Evolutionary conservation across 2,329 filamentous ascomycete species (phyloP).

Genomic region (Nothophaeocryptopus gaeumannii): DNA sequence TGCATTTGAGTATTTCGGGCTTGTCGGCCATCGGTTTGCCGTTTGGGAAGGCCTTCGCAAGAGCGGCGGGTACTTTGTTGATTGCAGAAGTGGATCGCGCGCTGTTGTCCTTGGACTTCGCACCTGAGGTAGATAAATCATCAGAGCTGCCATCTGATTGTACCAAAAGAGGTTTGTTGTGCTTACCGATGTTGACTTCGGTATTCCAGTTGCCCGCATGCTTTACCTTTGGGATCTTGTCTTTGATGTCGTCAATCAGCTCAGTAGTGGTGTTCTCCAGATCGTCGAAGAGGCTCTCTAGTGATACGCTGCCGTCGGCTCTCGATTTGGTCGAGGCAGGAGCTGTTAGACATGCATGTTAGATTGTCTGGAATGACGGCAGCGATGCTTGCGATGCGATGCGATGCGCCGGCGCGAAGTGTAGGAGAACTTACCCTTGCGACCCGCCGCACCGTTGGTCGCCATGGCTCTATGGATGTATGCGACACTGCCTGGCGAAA

Average conservation of each 20-base stretch:
- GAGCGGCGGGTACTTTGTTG: conserved; percentile 68
- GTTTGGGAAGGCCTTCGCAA: conserved; percentile 75
- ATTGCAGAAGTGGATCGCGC: conserved; percentile 28
- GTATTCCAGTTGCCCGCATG: conserved; percentile 36
- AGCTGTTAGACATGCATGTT: conserved; percentile 23
- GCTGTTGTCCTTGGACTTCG: conserved; percentile 21
- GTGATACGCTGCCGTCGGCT: conserved; percentile 22
- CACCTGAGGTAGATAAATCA: conserved; percentile 4
- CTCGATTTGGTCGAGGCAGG: conserved; percentile 21
- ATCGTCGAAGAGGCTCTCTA: conserved; percentile 33
- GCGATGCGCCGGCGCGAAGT: not conserved
- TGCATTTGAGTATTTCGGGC: conserved; percentile 76
- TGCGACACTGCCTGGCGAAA: not conserved
- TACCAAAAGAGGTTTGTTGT: not conserved
- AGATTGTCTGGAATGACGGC: conserved; percentile 9
- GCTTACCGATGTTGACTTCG: conserved; percentile 27
- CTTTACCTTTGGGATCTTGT: conserved; percentile 31
- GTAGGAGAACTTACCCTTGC: conserved; percentile 29
- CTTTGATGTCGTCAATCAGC: conserved; percentile 29
- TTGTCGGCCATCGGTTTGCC: conserved; percentile 78
- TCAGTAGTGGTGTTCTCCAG: conserved; percentile 22
- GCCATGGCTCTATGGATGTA: conserved; percentile 22
- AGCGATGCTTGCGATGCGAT: not conserved
- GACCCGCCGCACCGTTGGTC: conserved; percentile 31
- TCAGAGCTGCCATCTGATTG: not conserved